Evolutionary conservation across 129 eudicot genomes (phyloP).

Genomic region (Artemisia annua): DNA sequence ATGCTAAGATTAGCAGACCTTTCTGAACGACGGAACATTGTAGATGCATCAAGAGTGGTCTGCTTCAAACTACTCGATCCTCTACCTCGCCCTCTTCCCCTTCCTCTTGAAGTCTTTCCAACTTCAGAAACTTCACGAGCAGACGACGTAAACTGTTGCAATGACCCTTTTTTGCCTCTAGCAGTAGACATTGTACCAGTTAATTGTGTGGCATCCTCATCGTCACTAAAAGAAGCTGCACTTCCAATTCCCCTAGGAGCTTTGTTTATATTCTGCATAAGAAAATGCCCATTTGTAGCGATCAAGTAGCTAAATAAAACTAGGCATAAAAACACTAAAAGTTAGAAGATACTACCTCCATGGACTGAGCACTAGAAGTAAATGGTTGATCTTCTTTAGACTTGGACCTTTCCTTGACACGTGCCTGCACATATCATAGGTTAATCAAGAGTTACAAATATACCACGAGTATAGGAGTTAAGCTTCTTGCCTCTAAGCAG

Average conservation of each 20-base stretch:
- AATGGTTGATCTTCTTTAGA: slow-evolving; percentile 51
- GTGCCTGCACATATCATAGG: slow-evolving; percentile 51
- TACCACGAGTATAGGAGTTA: slow-evolving; percentile 13
- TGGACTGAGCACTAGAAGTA: slow-evolving; percentile 53
- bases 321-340: slow-evolving; percentile 8
- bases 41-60: slow-evolving; percentile 77
- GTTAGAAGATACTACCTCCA: slow-evolving; percentile 46
- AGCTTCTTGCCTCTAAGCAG: slow-evolving; percentile 79
- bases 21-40: slow-evolving; percentile 67
- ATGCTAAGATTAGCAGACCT: slow-evolving; percentile 44
- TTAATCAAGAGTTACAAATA: neutral
- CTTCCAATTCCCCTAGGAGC: slow-evolving; percentile 43
- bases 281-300: neutral
- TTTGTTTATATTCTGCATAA: slow-evolving; percentile 50
- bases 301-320: slow-evolving; percentile 4
- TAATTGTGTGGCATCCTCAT: slow-evolving; percentile 61
- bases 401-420: slow-evolving; percentile 70
- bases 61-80: slow-evolving; percentile 68
- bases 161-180: slow-evolving; percentile 58
- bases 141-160: slow-evolving; percentile 48
- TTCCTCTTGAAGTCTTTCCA: slow-evolving; percentile 67
- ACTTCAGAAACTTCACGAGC: slow-evolving; percentile 53
- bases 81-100: slow-evolving; percentile 93
- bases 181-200: slow-evolving; percentile 46
- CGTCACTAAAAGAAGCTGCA: slow-evolving; percentile 89